phyloP scores from a whole-genome alignment of 371 early-diverging fungal species.

The Actinomortierella ambigua region DNA sequence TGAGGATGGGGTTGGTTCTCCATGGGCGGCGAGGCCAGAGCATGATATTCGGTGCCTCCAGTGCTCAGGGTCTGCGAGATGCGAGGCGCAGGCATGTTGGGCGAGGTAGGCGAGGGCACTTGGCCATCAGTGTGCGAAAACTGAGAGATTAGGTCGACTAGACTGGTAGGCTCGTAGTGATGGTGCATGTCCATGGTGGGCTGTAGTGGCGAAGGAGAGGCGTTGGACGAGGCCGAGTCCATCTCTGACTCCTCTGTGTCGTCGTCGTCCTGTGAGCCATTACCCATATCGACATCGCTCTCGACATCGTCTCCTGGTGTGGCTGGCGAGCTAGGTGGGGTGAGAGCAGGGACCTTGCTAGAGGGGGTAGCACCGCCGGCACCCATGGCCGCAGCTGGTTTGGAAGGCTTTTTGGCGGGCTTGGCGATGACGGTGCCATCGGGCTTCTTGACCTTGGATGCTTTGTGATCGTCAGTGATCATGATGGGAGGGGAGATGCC shows the following conservation, averaged over 20 bases:
- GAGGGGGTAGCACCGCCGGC: conserved; percentile 8
- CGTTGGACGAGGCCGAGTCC: conserved; percentile 27
- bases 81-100: conserved; percentile 25
- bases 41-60: no score
- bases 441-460: conserved; percentile 69
- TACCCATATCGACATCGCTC: conserved; percentile 33
- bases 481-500: conserved; percentile 92
- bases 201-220: conserved; percentile 43
- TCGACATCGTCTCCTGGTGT: conserved; percentile 32
- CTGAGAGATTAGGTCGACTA: conserved; percentile 49
- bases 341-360: conserved; percentile 34
- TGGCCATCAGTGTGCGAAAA: conserved; percentile 36
- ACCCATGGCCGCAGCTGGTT: conserved; percentile 4
- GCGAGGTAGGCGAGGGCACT: conserved; percentile 42
- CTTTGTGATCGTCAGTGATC: conserved; percentile 97
- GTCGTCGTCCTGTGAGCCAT: conserved; percentile 23
- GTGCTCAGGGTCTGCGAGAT: conserved; percentile 29
- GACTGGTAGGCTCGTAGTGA: conserved; percentile 34
- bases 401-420: conserved; percentile 19
- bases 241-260: conserved; percentile 38
- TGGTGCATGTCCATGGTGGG: conserved; percentile 34
- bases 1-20: conserved; percentile 9
- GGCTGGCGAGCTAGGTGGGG: conserved; percentile 31
- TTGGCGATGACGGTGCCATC: conserved; percentile 12
- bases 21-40: neutral